These are phyloP conservation scores for Coniochaeta hoffmannii DNA, from an alignment of 2,329 filamentous ascomycete genomes.

Conservation along the genomic window DNA sequence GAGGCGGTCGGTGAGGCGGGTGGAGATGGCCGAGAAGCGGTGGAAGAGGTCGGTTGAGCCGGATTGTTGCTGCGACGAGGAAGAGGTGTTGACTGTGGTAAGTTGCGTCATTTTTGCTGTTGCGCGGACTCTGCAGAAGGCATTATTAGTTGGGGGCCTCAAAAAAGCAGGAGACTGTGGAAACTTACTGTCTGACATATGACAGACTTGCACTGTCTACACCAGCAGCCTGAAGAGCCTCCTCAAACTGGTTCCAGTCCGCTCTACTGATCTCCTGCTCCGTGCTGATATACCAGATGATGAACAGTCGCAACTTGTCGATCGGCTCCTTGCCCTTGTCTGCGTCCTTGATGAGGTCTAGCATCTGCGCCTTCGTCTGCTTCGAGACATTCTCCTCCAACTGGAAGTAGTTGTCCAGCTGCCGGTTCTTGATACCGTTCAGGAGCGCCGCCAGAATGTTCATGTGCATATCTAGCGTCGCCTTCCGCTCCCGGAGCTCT, in stretches of 20 bases:
- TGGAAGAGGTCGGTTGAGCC: conserved; percentile 76
- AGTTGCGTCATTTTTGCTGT: conserved; percentile 98
- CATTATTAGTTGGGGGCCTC: conserved; percentile 1
- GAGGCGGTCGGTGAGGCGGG: conserved; percentile 85
- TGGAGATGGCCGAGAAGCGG: conserved; percentile 86
- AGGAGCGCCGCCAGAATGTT: conserved; percentile 78
- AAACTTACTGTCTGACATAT: conserved; percentile 74
- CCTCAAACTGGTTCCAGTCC: conserved; percentile 81
- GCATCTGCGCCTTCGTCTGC: conserved; percentile 79
- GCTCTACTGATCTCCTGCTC: conserved; percentile 77
- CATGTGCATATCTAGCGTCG: conserved; percentile 97
- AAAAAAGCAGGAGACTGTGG: not conserved
- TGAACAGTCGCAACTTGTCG: conserved; percentile 89
- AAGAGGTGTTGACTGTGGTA: conserved; percentile 73
- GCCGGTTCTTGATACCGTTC: conserved; percentile 82
- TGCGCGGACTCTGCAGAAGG: conserved; percentile 59
- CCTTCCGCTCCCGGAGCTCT: conserved; percentile 86
- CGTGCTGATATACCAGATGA: conserved; percentile 95
- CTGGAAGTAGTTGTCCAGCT: conserved; percentile 94
- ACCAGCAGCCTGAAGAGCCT: conserved; percentile 69
- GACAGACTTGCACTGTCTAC: conserved; percentile 70
- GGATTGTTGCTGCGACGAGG: conserved; percentile 50
- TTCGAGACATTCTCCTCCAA: conserved; percentile 89
- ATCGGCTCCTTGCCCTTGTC: conserved; percentile 76
- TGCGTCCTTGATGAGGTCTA: conserved; percentile 75